Base-by-base conservation (phyloP, 108 stramenopile genomes). In the Pseudonitzschia delicatissima region DNA sequence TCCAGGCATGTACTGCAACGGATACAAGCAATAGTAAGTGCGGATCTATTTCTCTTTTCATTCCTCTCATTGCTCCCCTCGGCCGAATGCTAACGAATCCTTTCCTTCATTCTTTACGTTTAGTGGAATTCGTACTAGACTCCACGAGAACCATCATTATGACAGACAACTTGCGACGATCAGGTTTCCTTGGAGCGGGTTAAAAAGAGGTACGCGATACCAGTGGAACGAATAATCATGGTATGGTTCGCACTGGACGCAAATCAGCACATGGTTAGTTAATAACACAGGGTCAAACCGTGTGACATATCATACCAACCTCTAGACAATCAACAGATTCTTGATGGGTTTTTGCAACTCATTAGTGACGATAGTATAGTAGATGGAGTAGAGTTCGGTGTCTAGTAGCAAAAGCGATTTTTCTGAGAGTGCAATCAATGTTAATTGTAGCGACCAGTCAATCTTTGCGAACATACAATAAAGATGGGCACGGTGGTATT, bases 1-100 rank as follows among this genome's bases (percentile, higher is more conserved):
- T 93, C 60, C 98, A 99, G 70, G 93, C 98, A 32, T 97, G 96
- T 4, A 98, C 97, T 82, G 98, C 98, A 8, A 99, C 98, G 2
- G 98, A 99, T 87, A 98, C 97, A 6, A 87, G 93, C 72, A 96
- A 97, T 63, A 87, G 78, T 79, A 79, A 79, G 78, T 79, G 60
- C 1, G 25, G 28, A 36, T 62, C 4, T 36, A 12, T 64, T 47
- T 0, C 29, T 21, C 48, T 45, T 23, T 26, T 50, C 4, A 0
- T 55, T 40, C 17, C 33, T 64, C 5, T 9, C 32, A 15, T 27
- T 34, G 3, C 28, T 12, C 31, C 9, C 31, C 32, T 55, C 0
- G 11, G 1, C 15, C 40, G 40, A 42, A 11, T 42, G 15, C 40
- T 42, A 42, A 42, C 40, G 40, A 42, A 0, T 55, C 17, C 6